These are phyloP conservation scores for Puya raimondii DNA, from an alignment of 176 grass and related monocot genomes.

Conservation along the genomic window DNA sequence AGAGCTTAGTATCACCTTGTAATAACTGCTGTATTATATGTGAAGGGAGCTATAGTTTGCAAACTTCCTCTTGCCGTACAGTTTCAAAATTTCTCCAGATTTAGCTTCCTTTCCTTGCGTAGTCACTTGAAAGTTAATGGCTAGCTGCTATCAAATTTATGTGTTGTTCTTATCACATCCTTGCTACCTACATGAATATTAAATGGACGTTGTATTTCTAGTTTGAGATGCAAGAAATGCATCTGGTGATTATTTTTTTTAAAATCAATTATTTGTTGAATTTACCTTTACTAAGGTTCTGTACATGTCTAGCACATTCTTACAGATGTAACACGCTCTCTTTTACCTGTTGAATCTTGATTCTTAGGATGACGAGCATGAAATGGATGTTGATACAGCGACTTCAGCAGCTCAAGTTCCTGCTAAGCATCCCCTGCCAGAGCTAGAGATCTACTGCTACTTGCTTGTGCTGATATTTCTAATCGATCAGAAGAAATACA, in stretches of 20 bases:
- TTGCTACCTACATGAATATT: not conserved
- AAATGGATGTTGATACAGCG: constrained; percentile 66
- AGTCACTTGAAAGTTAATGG: too few relatives aligned
- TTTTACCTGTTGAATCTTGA: not conserved
- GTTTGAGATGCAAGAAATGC: too few relatives aligned
- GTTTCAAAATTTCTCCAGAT: too few relatives aligned
- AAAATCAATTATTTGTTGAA: too few relatives aligned
- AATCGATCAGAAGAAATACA: constrained; percentile 63
- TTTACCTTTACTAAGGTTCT: not conserved
- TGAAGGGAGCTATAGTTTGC: too few relatives aligned
- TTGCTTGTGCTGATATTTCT: constrained; percentile 75
- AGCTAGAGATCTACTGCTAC: constrained; percentile 88
- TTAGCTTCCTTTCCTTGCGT: too few relatives aligned
- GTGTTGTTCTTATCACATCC: not conserved
- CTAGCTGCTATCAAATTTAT: too few relatives aligned
- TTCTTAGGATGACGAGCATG: constrained; percentile 49
- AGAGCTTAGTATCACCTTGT: too few relatives aligned
- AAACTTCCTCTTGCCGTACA: too few relatives aligned
- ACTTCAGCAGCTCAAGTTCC: constrained; percentile 32
- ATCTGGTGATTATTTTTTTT: too few relatives aligned
- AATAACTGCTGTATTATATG: too few relatives aligned
- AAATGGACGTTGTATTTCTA: too few relatives aligned
- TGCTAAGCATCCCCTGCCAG: constrained; percentile 48
- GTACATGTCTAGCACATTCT: not conserved
- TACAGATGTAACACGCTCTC: not conserved